A percentile compares a stretch with the other conserved stretches of the same genome.
phyloP scores from a whole-genome alignment of 2,329 filamentous ascomycete genomes.

The Beauveria varroae region DNA sequence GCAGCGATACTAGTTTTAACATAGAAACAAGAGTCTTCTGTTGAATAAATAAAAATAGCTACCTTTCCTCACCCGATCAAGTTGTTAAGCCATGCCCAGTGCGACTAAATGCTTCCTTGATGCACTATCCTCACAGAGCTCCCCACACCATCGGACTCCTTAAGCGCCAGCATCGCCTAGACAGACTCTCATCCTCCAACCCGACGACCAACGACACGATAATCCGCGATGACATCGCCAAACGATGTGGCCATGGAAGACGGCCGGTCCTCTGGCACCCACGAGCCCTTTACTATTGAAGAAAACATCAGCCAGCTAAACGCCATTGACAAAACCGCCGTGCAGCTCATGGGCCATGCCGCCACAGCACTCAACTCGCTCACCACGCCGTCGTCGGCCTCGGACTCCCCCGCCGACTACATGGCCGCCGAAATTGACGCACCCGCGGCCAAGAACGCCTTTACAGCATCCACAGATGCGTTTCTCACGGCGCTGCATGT shows the following conservation, averaged over 20 bases:
- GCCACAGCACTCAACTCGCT: conserved; percentile 39
- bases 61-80: too few species aligned
- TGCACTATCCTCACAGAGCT: background rate
- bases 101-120: too few species aligned
- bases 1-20: too few species aligned
- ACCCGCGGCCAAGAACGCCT: conserved; percentile 46
- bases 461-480: conserved; percentile 52
- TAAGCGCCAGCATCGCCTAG: background rate
- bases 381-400: conserved; percentile 24
- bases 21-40: background rate
- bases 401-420: conserved; percentile 13
- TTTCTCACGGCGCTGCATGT: conserved; percentile 69
- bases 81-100: too few species aligned
- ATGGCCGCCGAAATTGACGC: conserved; percentile 26
- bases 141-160: background rate
- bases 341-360: conserved; percentile 35
- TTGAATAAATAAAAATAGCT: background rate
- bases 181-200: background rate
- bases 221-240: conserved; percentile 23
- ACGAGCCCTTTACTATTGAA: conserved; percentile 58
- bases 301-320: conserved; percentile 77
- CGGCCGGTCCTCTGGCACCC: conserved; percentile 19
- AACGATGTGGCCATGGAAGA: conserved; percentile 25
- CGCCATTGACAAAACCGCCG: conserved; percentile 60
- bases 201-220: background rate